Conservation (phyloP, 345 rosid species). For the Bruguiera sexangula region DNA sequence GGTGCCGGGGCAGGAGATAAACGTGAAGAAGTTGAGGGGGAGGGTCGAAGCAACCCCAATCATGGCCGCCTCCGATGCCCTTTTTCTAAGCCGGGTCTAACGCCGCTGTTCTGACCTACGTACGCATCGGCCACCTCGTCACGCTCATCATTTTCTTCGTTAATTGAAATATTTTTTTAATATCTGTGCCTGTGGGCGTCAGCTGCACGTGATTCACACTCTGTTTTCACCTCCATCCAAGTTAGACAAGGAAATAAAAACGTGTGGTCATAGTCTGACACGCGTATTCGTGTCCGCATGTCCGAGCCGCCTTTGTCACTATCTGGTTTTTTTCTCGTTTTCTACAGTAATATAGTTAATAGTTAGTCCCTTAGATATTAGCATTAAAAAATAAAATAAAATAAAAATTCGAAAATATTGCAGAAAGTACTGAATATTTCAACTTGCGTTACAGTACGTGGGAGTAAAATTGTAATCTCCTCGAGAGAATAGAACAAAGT, state of each 20-base stretch:
- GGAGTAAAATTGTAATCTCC: too few relatives aligned
- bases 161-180: too few relatives aligned
- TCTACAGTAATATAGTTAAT: too few relatives aligned
- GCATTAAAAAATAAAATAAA: too few relatives aligned
- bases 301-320: constrained; percentile 3
- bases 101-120: neutral
- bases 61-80: neutral
- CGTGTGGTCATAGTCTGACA: neutral
- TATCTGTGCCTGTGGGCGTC: neutral
- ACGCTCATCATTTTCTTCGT: neutral
- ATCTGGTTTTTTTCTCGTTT: too few relatives aligned
- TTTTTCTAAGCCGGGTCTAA: neutral
- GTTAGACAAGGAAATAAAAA: neutral
- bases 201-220: constrained; percentile 6
- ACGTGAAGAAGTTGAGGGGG: neutral
- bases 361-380: too few relatives aligned
- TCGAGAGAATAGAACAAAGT: too few relatives aligned
- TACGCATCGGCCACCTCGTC: neutral
- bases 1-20: neutral
- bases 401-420: too few relatives aligned
- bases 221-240: neutral
- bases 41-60: neutral
- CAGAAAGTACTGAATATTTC: too few relatives aligned
- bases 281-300: neutral
- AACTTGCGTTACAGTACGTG: too few relatives aligned